A percentile compares a stretch with the other conserved stretches of the same genome.
These are phyloP conservation scores for Trypanosoma avium DNA, from an alignment of 208 protist species.

Conservation along the genomic window DNA sequence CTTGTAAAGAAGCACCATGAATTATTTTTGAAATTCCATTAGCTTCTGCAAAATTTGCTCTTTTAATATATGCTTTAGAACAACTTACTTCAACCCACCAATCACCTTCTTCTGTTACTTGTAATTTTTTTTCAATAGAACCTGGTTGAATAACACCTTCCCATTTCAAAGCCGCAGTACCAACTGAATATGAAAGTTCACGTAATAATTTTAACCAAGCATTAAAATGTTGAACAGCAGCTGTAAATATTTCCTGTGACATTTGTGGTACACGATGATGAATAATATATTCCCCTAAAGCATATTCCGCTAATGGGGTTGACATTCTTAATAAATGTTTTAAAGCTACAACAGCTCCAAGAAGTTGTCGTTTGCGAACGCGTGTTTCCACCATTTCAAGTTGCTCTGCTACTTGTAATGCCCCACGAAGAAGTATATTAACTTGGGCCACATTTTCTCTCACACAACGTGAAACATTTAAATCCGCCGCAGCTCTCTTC, in stretches of 20 bases:
- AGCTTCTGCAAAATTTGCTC: slow-evolving; percentile 55
- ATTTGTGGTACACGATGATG: slow-evolving; percentile 75
- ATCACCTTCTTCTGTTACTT: slow-evolving; percentile 43
- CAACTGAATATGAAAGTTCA: slow-evolving; percentile 63
- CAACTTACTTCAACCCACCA: slow-evolving; percentile 76
- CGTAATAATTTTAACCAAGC: slow-evolving; percentile 77
- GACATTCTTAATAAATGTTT: slow-evolving; percentile 68
- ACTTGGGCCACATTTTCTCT: slow-evolving; percentile 65
- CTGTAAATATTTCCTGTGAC: slow-evolving; percentile 54
- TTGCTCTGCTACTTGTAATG: slow-evolving; percentile 69
- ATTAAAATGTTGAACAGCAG: slow-evolving; percentile 81
- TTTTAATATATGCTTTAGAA: slow-evolving; percentile 39
- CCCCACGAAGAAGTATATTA: slow-evolving; percentile 44
- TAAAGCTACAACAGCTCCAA: slow-evolving; percentile 73
- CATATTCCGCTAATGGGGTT: slow-evolving; percentile 67
- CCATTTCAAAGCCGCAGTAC: slow-evolving; percentile 65
- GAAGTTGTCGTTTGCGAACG: slow-evolving; percentile 66
- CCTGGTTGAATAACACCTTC: slow-evolving; percentile 52
- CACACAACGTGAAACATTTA: slow-evolving; percentile 63
- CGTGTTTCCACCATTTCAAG: slow-evolving; percentile 81
- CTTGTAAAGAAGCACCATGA: slow-evolving; percentile 74
- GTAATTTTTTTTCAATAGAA: slow-evolving; percentile 42
- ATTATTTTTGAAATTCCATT: slow-evolving; percentile 51
- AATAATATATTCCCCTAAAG: slow-evolving; percentile 84
- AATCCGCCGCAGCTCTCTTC: slow-evolving; percentile 61